Evolutionary conservation across 139 green algal genomes (phyloP), one percentile per base, ranked within the genome.

Genomic region (Chlamydomonas sphaeroides): DNA sequence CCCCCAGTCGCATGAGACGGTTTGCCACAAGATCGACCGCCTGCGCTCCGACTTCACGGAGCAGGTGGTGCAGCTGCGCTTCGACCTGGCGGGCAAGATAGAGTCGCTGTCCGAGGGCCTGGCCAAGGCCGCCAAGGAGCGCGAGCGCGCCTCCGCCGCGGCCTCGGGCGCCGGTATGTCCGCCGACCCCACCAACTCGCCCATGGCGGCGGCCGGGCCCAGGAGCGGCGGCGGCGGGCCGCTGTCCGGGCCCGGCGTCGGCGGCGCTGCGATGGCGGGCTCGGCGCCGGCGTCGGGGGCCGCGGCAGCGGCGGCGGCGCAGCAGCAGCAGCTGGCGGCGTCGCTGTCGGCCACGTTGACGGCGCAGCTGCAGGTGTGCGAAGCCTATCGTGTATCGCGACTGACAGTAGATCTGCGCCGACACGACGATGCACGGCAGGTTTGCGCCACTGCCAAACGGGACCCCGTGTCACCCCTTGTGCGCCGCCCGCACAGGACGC

Each of bases 1-100:
- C 20, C 59, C 59, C 7, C 74, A 80, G 74, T 80, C 74, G 14
- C 59, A 80, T 59, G 74, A 61, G 28, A 62, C 35, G 25, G 35
- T 80, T 8, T 39, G 3, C 32, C 42, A 70, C 74, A 80, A 80
- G 74, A 70, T 80, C 17, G 74, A 80, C 17, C 59, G 74, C 2
- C 59, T 80, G 26, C 74, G 74, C 10, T 45, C 38, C 41, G 74
- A 80, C 57, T 39, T 80, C n/a, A 70, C 74, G 21, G 74, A 80
- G 59, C 74, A 80, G 30, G 59, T 80, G 23, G 74, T 80, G 33
- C 74, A 80, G 74, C 74, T 80, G 61, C 36, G 74, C 3, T 70
- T 80, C 38, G 74, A 80, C 28, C 57, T 80, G 74, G 59, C 41
- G 4, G 45, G 45, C 45, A 53, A 53, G 45, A 53, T 53, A 2